Evolutionary conservation across 495 filamentous ascomycete species (phyloP).

Genomic region (Stereocaulon alpinum): DNA sequence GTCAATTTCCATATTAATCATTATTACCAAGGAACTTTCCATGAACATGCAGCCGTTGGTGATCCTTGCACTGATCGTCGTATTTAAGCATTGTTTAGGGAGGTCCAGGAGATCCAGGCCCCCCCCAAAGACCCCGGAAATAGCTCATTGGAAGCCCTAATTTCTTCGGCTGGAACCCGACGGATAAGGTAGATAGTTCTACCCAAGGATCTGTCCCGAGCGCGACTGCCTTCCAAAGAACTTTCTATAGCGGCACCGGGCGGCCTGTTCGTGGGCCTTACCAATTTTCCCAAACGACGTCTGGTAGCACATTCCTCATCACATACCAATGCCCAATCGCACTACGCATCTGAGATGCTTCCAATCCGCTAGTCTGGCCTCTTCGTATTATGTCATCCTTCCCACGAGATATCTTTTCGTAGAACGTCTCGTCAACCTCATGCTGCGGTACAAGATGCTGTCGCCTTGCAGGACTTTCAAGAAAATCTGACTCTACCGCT

Average conservation of each 20-base stretch:
- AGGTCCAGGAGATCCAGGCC: background rate
- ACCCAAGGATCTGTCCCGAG: too few relatives aligned
- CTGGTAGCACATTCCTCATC: conserved; percentile 77
- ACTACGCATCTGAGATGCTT: conserved; percentile 58
- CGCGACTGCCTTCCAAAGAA: background rate
- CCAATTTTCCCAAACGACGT: conserved; percentile 79
- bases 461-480: conserved; percentile 58
- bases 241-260: background rate
- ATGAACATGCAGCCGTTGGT: background rate
- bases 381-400: conserved; percentile 38
- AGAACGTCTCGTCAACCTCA: conserved; percentile 48
- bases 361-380: conserved; percentile 49
- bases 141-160: background rate
- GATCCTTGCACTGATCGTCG: background rate
- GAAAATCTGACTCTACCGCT: conserved; percentile 53
- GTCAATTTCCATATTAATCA: background rate
- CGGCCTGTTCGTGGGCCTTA: conserved; percentile 30
- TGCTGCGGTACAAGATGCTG: conserved; percentile 61
- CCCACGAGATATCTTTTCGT: conserved; percentile 34
- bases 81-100: background rate
- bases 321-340: conserved; percentile 82
- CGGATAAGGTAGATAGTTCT: too few relatives aligned
- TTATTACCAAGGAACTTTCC: background rate
- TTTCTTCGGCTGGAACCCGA: background rate
- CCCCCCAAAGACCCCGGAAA: background rate